Evolutionary conservation across 345 rosid species (phyloP).

Genomic region (Syzygium aromaticum): DNA sequence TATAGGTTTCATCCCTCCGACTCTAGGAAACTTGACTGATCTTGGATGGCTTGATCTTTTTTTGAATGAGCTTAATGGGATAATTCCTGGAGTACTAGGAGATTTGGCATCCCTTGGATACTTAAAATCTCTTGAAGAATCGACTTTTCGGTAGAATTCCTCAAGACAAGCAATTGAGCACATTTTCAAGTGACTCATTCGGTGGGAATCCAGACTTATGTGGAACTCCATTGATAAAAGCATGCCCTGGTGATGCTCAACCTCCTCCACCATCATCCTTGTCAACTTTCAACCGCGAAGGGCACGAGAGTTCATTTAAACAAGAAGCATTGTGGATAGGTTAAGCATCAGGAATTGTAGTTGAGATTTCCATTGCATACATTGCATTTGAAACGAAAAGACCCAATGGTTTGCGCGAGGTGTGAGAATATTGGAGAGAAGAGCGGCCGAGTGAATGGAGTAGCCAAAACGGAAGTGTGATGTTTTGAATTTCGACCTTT

Average conservation of each 20-base stretch:
- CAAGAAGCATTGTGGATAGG: neutral
- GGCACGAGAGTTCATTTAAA: neutral
- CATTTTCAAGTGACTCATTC: neutral
- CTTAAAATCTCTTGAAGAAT: neutral
- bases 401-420: neutral
- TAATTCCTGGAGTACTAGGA: neutral
- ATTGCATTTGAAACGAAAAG: too few species aligned
- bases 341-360: neutral
- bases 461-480: too few species aligned
- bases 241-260: neutral
- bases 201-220: neutral
- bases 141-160: neutral
- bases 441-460: neutral
- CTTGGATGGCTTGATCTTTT: neutral
- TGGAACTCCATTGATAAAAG: neutral
- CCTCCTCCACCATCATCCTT: neutral
- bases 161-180: neutral
- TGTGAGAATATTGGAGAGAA: neutral
- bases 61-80: neutral
- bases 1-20: neutral
- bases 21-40: neutral
- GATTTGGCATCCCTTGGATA: neutral
- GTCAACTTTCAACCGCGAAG: neutral
- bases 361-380: neutral
- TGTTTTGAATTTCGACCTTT: too few species aligned